Conservation (phyloP, 352 stramenopile genomes). For the Plasmopara halstedii region DNA sequence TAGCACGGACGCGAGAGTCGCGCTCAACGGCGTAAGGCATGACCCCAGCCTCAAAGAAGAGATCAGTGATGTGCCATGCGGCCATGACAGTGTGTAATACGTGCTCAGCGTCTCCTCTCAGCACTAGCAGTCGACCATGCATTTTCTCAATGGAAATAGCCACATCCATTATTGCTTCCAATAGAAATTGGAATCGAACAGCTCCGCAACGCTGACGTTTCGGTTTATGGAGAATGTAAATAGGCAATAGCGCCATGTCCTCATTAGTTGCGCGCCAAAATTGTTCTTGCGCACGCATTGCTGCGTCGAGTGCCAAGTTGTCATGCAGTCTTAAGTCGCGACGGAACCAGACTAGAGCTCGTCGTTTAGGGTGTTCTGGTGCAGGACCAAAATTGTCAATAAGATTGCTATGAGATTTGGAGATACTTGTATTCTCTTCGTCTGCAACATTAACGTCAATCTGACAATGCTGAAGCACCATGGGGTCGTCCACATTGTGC, state of each 20-base stretch:
- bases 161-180: conserved; percentile 86
- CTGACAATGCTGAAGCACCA: not conserved
- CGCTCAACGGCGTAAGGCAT: conserved; percentile 38
- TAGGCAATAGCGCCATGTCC: conserved; percentile 38
- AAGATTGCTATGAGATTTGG: not conserved
- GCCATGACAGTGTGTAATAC: conserved; percentile 42
- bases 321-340: conserved; percentile 94
- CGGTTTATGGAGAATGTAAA: conserved; percentile 85
- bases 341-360: conserved; percentile 87
- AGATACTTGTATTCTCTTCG: not conserved
- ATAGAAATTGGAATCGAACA: conserved; percentile 86
- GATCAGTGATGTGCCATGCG: conserved; percentile 56
- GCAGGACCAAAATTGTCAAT: not conserved
- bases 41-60: conserved; percentile 61
- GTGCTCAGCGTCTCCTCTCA: conserved; percentile 50
- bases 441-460: not conserved
- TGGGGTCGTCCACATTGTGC: not conserved
- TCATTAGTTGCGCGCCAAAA: conserved; percentile 4
- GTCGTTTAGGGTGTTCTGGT: conserved; percentile 15
- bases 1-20: conserved; percentile 33
- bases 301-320: conserved; percentile 86
- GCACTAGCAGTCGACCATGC: conserved; percentile 38
- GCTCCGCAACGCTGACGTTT: conserved; percentile 60
- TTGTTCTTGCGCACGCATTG: conserved; percentile 26
- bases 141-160: conserved; percentile 24